These are phyloP conservation scores for Beauveria varroae DNA, from an alignment of 2,329 filamentous ascomycete species.

Conservation along the genomic window DNA sequence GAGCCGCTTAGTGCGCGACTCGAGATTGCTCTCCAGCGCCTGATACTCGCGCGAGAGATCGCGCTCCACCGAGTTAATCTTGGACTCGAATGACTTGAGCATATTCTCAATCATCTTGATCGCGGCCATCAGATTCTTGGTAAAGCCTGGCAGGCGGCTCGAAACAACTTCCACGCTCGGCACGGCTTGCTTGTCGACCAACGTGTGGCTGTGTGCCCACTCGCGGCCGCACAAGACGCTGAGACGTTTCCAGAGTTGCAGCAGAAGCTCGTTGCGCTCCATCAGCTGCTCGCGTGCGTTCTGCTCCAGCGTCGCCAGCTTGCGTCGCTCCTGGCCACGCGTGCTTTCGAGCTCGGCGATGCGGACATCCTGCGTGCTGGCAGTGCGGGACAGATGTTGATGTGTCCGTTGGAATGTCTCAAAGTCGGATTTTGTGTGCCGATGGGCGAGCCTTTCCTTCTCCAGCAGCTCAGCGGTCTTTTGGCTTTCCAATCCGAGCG, in stretches of 20 bases:
- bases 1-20: slow-evolving; percentile 73
- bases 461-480: slow-evolving; percentile 83
- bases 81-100: slow-evolving; percentile 67
- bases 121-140: slow-evolving; percentile 78
- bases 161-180: slow-evolving; percentile 80
- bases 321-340: slow-evolving; percentile 69
- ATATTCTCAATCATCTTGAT: slow-evolving; percentile 82
- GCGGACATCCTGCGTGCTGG: slow-evolving; percentile 75
- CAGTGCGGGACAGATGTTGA: slow-evolving; percentile 76
- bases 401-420: slow-evolving; percentile 85
- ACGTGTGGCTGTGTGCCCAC: slow-evolving; percentile 82
- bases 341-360: slow-evolving; percentile 81
- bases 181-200: slow-evolving; percentile 77
- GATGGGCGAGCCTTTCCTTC: slow-evolving; percentile 77
- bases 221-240: slow-evolving; percentile 81
- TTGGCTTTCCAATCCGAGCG: slow-evolving; percentile 75
- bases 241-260: slow-evolving; percentile 84
- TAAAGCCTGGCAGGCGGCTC: slow-evolving; percentile 80
- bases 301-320: slow-evolving; percentile 66
- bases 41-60: slow-evolving; percentile 91
- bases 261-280: slow-evolving; percentile 81
- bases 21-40: slow-evolving; percentile 71
- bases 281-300: slow-evolving; percentile 78
- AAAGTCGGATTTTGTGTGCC: slow-evolving; percentile 79
- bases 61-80: slow-evolving; percentile 79